Evolutionary conservation across 345 rosid species (phyloP).

Genomic region (Aquilaria yunnanensis): DNA sequence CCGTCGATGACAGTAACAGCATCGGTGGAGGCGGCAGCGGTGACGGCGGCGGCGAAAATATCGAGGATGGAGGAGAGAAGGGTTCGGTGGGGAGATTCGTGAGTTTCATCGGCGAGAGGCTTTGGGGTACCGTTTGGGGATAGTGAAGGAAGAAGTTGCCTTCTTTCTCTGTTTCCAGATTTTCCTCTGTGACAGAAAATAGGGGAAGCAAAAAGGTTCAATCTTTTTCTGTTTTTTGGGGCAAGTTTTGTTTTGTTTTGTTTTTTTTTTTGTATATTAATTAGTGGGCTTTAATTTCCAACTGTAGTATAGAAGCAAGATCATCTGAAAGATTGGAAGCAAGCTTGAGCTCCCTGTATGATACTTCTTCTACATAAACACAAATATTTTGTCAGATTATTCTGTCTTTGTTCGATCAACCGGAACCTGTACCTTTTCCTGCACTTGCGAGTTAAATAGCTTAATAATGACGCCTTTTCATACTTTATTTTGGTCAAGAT

Average conservation of each 20-base stretch:
- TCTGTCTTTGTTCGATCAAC: no score
- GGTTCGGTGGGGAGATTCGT: slow-evolving; percentile 38
- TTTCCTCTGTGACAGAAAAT: slow-evolving; percentile 1
- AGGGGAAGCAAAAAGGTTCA: background rate
- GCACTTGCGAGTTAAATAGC: no score
- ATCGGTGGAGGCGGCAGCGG: background rate
- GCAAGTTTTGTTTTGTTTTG: no score
- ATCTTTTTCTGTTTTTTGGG: background rate
- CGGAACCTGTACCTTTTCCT: no score
- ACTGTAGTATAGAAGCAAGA: background rate
- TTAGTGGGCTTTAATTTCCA: no score
- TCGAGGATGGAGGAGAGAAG: slow-evolving; percentile 25
- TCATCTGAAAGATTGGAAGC: background rate
- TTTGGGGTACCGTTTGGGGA: slow-evolving; percentile 57
- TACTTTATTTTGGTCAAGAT: background rate
- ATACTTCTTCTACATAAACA: background rate
- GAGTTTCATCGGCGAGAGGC: slow-evolving; percentile 57
- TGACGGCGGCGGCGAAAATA: slow-evolving; percentile 3
- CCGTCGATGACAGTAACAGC: slow-evolving; percentile 11
- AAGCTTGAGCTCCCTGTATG: background rate
- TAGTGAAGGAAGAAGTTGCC: slow-evolving; percentile 2
- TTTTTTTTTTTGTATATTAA: no score
- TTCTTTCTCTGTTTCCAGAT: background rate
- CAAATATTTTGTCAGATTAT: no score
- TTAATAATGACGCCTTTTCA: background rate